A percentile compares a stretch with the other conserved stretches of the same genome.
Evolutionary conservation across 148 eudicot species (phyloP).

Genomic region (Vaccinium corymbosum): DNA sequence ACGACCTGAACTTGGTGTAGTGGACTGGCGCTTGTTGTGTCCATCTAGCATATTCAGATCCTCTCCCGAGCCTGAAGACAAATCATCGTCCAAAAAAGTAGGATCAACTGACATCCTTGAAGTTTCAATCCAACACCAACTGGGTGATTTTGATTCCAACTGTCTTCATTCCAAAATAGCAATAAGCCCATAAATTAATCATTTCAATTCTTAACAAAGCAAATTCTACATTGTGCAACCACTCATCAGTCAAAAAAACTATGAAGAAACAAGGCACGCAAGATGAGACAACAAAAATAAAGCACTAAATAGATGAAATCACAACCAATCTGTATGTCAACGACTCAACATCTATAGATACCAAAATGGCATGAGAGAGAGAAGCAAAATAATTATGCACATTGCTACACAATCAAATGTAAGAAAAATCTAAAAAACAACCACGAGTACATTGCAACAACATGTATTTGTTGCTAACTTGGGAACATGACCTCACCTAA

Average conservation of each 20-base stretch:
- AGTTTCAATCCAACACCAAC: slow-evolving; percentile 31
- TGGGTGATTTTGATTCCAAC: slow-evolving; percentile 17
- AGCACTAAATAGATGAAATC: neutral
- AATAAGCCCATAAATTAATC: slow-evolving; percentile 18
- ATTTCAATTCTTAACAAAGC: slow-evolving; percentile 18
- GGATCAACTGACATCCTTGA: slow-evolving; percentile 56
- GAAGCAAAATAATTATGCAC: neutral
- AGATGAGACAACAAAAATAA: neutral
- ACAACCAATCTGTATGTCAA: neutral
- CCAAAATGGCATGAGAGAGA: neutral
- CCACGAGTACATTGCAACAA: neutral
- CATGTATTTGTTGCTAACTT: neutral
- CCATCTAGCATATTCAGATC: slow-evolving; percentile 59
- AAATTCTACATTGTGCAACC: neutral
- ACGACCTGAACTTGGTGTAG: slow-evolving; percentile 37
- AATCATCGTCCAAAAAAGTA: slow-evolving; percentile 56
- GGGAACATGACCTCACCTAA: neutral
- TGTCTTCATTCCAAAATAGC: slow-evolving; percentile 40
- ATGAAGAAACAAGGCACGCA: neutral
- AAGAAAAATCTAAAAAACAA: neutral
- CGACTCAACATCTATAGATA: too few species aligned
- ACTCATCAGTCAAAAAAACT: slow-evolving; percentile 14
- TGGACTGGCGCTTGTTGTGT: slow-evolving; percentile 43
- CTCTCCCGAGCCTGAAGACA: slow-evolving; percentile 74
- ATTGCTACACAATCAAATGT: neutral